Conservation (phyloP, 1,284 basidiomycete species). For the Pterula multifida region DNA sequence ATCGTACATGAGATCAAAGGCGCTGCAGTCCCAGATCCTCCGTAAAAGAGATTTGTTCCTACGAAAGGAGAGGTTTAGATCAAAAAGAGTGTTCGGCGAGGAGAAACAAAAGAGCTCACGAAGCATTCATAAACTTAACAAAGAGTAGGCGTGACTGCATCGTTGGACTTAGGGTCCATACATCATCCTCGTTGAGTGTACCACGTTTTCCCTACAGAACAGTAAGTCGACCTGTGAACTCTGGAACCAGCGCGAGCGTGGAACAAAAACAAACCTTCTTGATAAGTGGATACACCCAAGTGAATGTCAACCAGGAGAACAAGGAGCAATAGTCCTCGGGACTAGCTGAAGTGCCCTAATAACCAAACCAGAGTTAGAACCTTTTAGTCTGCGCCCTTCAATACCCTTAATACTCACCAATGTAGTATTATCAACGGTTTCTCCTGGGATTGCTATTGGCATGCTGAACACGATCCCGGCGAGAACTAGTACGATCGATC, state of each 20-base stretch:
- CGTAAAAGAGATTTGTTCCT: neutral
- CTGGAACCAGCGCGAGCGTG: neutral
- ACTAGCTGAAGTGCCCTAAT: conserved; percentile 28
- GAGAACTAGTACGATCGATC: conserved; percentile 19
- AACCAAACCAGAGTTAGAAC: neutral
- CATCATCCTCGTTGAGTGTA: conserved; percentile 45
- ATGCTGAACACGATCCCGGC: conserved; percentile 23
- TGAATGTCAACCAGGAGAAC: conserved; percentile 58
- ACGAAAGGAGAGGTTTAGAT: neutral
- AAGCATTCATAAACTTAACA: conserved; percentile 26
- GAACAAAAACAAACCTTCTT: conserved; percentile 13
- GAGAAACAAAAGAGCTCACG: conserved; percentile 13
- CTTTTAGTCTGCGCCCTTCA: neutral
- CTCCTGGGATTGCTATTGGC: conserved; percentile 33
- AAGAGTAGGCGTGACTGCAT: conserved; percentile 42
- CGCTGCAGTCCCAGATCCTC: neutral
- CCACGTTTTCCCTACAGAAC: conserved; percentile 26
- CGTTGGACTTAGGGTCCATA: conserved; percentile 45
- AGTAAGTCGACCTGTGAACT: neutral
- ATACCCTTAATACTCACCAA: conserved; percentile 21
- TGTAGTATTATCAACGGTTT: conserved; percentile 22
- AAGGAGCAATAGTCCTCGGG: conserved; percentile 58
- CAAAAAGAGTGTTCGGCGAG: neutral
- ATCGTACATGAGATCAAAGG: neutral
- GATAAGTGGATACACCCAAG: conserved; percentile 53